phyloP scores from a whole-genome alignment of 805 yeast genomes.

The Brettanomyces sp. region DNA sequence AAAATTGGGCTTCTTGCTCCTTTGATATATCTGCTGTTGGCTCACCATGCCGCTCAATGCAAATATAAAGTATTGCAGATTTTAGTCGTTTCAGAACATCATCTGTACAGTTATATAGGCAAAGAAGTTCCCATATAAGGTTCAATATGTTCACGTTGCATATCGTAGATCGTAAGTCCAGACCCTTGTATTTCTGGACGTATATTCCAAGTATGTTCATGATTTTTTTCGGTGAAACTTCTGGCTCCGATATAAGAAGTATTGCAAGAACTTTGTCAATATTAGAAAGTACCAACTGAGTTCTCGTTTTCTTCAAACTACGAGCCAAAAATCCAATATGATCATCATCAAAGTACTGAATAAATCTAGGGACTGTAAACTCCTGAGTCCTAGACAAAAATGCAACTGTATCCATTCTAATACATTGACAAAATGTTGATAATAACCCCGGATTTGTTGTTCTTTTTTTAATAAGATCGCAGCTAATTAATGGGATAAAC shows the following conservation, averaged over 20 bases:
- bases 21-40: conserved; percentile 9
- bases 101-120: conserved; percentile 27
- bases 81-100: conserved; percentile 23
- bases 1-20: conserved; percentile 22
- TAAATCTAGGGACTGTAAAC: conserved; percentile 67
- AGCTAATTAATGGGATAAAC: conserved; percentile 63
- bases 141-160: conserved; percentile 15
- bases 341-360: conserved; percentile 56
- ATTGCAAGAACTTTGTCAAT: conserved; percentile 49
- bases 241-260: conserved; percentile 41
- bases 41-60: conserved; percentile 9
- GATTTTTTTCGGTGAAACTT: conserved; percentile 40
- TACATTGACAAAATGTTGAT: conserved; percentile 49
- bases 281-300: conserved; percentile 36
- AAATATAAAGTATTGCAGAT: conserved; percentile 30
- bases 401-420: conserved; percentile 51
- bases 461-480: conserved; percentile 47
- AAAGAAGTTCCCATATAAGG: conserved; percentile 35
- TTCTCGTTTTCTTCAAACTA: conserved; percentile 30
- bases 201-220: conserved; percentile 43
- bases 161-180: conserved; percentile 24
- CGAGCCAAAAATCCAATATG: conserved; percentile 55
- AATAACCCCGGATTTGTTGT: conserved; percentile 44
- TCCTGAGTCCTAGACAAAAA: conserved; percentile 63
- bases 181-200: conserved; percentile 34